These are phyloP conservation scores for Cordyceps fumosorosea DNA, from an alignment of 2,329 filamentous ascomycete genomes.

Conservation along the genomic window DNA sequence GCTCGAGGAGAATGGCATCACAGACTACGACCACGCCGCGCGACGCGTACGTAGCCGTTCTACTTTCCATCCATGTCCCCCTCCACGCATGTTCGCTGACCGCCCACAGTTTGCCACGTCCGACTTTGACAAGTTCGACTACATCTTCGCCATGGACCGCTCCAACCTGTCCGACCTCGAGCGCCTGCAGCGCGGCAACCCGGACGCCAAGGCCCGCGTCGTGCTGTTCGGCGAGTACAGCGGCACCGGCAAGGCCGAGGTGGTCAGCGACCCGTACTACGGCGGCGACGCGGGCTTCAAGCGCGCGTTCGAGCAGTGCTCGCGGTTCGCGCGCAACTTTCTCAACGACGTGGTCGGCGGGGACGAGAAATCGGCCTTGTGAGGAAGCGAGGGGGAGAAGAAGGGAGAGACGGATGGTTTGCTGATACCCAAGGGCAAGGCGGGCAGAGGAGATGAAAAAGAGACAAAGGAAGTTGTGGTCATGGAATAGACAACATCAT, in stretches of 20 bases:
- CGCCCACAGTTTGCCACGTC: slow-evolving; percentile 42
- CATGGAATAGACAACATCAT: too few relatives aligned
- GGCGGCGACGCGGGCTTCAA: slow-evolving; percentile 77
- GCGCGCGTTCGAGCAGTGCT: slow-evolving; percentile 77
- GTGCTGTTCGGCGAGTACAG: slow-evolving; percentile 82
- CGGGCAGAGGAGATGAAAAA: too few relatives aligned
- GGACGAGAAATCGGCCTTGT: slow-evolving; percentile 4
- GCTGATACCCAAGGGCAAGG: too few relatives aligned
- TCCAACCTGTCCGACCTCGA: slow-evolving; percentile 69
- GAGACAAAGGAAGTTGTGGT: too few relatives aligned
- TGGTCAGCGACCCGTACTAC: slow-evolving; percentile 88
- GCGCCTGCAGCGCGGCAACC: slow-evolving; percentile 50
- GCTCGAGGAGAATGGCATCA: slow-evolving; percentile 67
- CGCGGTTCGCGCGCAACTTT: slow-evolving; percentile 71
- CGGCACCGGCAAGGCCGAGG: slow-evolving; percentile 59
- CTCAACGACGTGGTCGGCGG: slow-evolving; percentile 46
- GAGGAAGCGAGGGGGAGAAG: background rate
- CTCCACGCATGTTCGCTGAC: background rate
- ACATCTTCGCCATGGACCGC: slow-evolving; percentile 90
- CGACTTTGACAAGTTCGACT: slow-evolving; percentile 85
- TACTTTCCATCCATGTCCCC: background rate
- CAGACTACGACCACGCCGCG: slow-evolving; percentile 68
- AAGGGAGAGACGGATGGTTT: background rate
- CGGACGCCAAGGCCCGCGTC: slow-evolving; percentile 56
- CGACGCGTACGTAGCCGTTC: slow-evolving; percentile 53